These are phyloP conservation scores for Zizania latifolia DNA, from an alignment of 176 grass and related monocot genomes.

Conservation along the genomic window DNA sequence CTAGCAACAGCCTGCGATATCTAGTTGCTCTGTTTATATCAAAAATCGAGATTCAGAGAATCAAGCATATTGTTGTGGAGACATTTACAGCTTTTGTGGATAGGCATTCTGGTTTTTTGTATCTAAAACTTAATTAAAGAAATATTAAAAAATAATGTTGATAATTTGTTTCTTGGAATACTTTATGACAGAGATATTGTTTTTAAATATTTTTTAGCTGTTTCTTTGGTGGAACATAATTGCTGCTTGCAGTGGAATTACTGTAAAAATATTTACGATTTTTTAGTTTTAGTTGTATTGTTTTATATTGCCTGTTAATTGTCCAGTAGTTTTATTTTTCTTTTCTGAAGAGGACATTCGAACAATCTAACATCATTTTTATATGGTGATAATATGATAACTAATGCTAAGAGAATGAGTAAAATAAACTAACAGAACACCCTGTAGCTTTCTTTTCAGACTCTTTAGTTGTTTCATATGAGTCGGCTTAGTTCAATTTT, in stretches of 20 bases:
- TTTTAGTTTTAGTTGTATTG: not conserved
- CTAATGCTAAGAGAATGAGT: slow-evolving; percentile 8
- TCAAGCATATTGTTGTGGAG: not conserved
- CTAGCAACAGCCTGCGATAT: not conserved
- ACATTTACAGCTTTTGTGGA: not conserved
- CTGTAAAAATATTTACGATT: not conserved
- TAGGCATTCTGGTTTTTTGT: not conserved
- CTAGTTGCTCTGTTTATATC: not conserved
- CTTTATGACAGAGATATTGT: not conserved
- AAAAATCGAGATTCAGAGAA: not conserved
- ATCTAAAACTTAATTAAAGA: not conserved
- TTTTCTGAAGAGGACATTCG: slow-evolving; percentile 11
- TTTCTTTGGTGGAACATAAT: not conserved
- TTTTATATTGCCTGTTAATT: not conserved
- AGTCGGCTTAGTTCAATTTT: not conserved
- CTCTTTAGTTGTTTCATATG: not conserved
- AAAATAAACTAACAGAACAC: not conserved
- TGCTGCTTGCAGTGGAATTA: not conserved
- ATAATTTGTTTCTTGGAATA: not conserved
- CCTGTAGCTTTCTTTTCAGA: not conserved
- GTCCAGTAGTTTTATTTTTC: not conserved
- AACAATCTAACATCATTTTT: not conserved
- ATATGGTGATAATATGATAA: slow-evolving; percentile 2
- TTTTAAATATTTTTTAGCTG: not conserved
- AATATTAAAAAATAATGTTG: not conserved